Evolutionary conservation across 306 rosid genomes (phyloP), one percentile per base, ranked within the genome.

Genomic region (Comarum palustre): DNA sequence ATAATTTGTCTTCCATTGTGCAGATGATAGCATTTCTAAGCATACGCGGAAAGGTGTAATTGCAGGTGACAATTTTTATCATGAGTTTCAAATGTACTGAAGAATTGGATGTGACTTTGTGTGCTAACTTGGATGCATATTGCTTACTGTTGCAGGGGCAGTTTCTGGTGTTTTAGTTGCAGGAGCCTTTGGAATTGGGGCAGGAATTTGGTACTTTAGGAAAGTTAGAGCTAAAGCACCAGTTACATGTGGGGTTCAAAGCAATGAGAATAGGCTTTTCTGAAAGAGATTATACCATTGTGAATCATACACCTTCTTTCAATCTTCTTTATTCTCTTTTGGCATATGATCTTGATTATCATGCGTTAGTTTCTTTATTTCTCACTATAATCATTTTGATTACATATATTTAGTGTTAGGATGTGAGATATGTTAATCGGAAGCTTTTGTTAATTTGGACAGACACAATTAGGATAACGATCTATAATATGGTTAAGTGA

Each of bases 211-310:
- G 96, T 90, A 84, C 82, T 43, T 87, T 73, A 82, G 75, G 85
- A 94, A 84, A 88, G 82, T 88, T 81, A 90, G 88, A 71, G 91
- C 88, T 22, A 89, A 83, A 84, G 89, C 96, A 68, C 95, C 96
- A 45, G 90, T 87, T 3, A 88, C 96, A 16, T 90, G 96, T 81
- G 97, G 99, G 75, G 96, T 94, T 77, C 97, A 94, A 82, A 87
- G 60, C 78, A 94, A 88, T 20, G 97, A 90, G 41, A 94, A 94
- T 73, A 85, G 97, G 77, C 91, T 90, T 84, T 94, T 94, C 81
- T 94, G 66, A 82, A 92, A 73, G 48, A 73, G 15, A 67, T 59
- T 69, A 31, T 76, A 61, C 68, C 29, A 66, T 48, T 43, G 76
- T 64, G 41, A 60, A 59, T 31, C 70, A 61, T 31, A 86, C 69